Base-by-base conservation (phyloP, 1,139 yeast genomes). In the Protomyces pachydermus region DNA sequence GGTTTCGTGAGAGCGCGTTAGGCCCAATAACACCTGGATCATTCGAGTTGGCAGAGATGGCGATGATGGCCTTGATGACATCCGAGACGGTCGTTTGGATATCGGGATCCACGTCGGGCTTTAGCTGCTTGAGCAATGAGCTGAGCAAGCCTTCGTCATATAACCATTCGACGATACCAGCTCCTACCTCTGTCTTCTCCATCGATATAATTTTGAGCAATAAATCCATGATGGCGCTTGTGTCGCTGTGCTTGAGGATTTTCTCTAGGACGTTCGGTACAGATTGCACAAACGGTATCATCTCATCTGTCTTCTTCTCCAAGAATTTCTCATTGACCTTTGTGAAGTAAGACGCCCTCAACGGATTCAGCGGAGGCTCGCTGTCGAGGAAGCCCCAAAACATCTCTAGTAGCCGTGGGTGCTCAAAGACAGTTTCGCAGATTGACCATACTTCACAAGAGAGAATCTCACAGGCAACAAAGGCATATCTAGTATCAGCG, bases 11-110 rank as follows among this genome's bases (percentile, higher is more conserved):
- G 61, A 93, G 80, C 74, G 93, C 98, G 74, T 93, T 93, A 8
- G 98, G 98, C 0, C 99, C 98, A 70, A 93, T 91, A 3, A 96
- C 88, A 18, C 96, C 87, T 71, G 87, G 88, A 68, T 83, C 86
- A 66, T 81, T 79, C 69, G 91, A 88, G 73, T 93, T 93, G n/a
- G 97, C 96, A 38, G 97, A 89, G 52, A 95, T 88, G 1, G 97
- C 87, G 37, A 93, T 88, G 72, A 95, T 83, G 0, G 98, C 98
- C 73, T 93, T 95, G 64, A 93, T 77, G 72, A 93, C 93, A 73
- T 93, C 99, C 10, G 97, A 95, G 1, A 96, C 95, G 0, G 98
- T 95, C 2, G 95, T 86, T 74, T 93, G 98, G 61, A 84, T 84
- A 66, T 93, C 66, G 10, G 67, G 67, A 39, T 60, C 60, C 14